These are phyloP conservation scores for Tolypocladium ovalisporum DNA, from an alignment of 2,329 filamentous ascomycete genomes.

Conservation along the genomic window DNA sequence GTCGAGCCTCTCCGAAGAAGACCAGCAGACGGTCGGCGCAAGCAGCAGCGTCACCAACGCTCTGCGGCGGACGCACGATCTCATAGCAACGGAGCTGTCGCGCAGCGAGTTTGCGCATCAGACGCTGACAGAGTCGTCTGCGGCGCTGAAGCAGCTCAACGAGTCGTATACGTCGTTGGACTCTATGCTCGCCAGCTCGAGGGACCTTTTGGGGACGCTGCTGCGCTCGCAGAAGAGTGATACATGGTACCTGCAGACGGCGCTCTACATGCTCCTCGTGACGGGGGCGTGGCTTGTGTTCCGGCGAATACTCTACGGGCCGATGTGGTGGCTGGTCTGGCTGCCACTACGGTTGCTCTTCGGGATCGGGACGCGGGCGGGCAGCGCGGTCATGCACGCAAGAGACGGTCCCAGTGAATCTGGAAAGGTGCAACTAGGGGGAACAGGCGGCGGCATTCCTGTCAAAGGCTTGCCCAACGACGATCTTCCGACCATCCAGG, in stretches of 20 bases:
- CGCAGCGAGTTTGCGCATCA: conserved; percentile 85
- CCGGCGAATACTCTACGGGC: conserved; percentile 75
- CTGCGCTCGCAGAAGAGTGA: conserved; percentile 88
- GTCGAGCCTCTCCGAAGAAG: conserved; percentile 44
- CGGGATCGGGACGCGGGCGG: conserved; percentile 43
- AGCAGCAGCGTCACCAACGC: conserved; percentile 77
- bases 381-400: conserved; percentile 36
- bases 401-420: conserved; percentile 14
- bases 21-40: conserved; percentile 63
- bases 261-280: conserved; percentile 68
- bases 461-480: conserved; percentile 19
- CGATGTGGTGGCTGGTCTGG: conserved; percentile 81
- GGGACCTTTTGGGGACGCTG: conserved; percentile 65
- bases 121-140: conserved; percentile 74
- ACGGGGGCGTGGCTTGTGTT: conserved; percentile 84
- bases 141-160: conserved; percentile 67
- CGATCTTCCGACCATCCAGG: conserved; percentile 39
- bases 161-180: conserved; percentile 76
- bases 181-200: conserved; percentile 62
- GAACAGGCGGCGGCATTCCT: background rate
- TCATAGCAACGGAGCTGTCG: conserved; percentile 76
- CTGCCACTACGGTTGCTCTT: conserved; percentile 63
- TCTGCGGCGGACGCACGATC: conserved; percentile 72
- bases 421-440: conserved; percentile 17
- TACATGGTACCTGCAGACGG: conserved; percentile 92